phyloP scores from a whole-genome alignment of 2,329 filamentous ascomycete genomes.

The Biscogniauxia marginata region DNA sequence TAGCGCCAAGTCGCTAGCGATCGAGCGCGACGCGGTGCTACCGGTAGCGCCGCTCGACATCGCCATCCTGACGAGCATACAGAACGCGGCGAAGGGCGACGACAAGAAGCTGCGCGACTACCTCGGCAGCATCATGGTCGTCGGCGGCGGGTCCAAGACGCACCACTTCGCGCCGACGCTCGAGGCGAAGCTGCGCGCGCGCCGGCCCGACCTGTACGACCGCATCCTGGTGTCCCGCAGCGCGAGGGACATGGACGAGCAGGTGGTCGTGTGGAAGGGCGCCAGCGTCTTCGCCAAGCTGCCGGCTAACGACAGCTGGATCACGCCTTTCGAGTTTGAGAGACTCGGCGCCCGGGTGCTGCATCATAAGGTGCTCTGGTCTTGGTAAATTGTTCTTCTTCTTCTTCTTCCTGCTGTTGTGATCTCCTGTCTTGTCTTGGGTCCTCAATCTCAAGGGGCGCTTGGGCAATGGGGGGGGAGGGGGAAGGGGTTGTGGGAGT shows the following conservation, averaged over 20 bases:
- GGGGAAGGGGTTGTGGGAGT: too few relatives aligned
- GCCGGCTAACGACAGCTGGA: constrained; percentile 93
- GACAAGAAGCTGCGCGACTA: constrained; percentile 93
- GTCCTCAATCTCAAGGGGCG: background rate
- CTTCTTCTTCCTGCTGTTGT: too few relatives aligned
- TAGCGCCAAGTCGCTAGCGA: constrained; percentile 54
- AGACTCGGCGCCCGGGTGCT: constrained; percentile 76
- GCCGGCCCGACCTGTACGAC: constrained; percentile 60
- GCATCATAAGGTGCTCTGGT: constrained; percentile 75
- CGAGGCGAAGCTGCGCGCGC: constrained; percentile 74
- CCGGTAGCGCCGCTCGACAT: constrained; percentile 82
- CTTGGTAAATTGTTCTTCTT: constrained; percentile 42
- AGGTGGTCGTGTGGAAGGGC: constrained; percentile 98
- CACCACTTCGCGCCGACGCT: constrained; percentile 78
- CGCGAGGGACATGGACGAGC: constrained; percentile 91
- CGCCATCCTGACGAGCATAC: constrained; percentile 86
- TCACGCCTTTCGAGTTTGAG: constrained; percentile 84
- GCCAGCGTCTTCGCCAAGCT: constrained; percentile 94
- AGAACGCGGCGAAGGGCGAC: constrained; percentile 81
- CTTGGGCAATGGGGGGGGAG: too few relatives aligned
- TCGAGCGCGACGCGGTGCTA: constrained; percentile 75
- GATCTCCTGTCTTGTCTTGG: background rate
- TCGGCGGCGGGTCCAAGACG: constrained; percentile 80
- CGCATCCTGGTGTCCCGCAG: constrained; percentile 64
- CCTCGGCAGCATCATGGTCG: constrained; percentile 84